phyloP scores from a whole-genome alignment of 768 basidiomycete genomes.

The Pisolithus albus region DNA sequence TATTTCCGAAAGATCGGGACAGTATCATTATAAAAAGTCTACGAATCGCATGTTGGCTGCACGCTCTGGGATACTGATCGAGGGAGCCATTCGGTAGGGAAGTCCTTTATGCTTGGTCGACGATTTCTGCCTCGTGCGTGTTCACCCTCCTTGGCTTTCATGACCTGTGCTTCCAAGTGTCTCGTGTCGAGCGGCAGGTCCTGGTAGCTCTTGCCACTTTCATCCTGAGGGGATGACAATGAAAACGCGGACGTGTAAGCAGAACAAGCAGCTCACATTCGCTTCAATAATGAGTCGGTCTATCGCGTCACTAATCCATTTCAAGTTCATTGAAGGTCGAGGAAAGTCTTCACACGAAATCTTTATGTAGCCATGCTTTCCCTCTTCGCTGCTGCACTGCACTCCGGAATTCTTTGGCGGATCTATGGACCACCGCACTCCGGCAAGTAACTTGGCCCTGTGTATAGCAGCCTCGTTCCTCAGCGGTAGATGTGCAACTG shows the following conservation, averaged over 20 bases:
- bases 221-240: slow-evolving; percentile 15
- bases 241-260: slow-evolving; percentile 2
- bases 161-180: slow-evolving; percentile 64
- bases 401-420: slow-evolving; percentile 65
- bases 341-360: slow-evolving; percentile 87
- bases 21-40: slow-evolving; percentile 8
- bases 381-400: slow-evolving; percentile 35
- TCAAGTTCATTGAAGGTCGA: slow-evolving; percentile 79
- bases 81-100: slow-evolving; percentile 82
- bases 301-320: slow-evolving; percentile 87
- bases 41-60: slow-evolving; percentile 3
- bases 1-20: neutral
- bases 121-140: slow-evolving; percentile 50
- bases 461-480: slow-evolving; percentile 58
- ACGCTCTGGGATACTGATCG: neutral
- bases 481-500: slow-evolving; percentile 70
- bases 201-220: slow-evolving; percentile 40
- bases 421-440: slow-evolving; percentile 75
- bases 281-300: slow-evolving; percentile 74
- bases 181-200: slow-evolving; percentile 77
- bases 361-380: slow-evolving; percentile 78
- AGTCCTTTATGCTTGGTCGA: slow-evolving; percentile 68
- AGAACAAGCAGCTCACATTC: slow-evolving; percentile 54
- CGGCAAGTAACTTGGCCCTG: slow-evolving; percentile 84
- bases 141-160: slow-evolving; percentile 70